Percentiles rank a stretch among this genome's conserved stretches.
phyloP scores from a whole-genome alignment of 2,329 filamentous ascomycete species.

The Epichloe festucae region DNA sequence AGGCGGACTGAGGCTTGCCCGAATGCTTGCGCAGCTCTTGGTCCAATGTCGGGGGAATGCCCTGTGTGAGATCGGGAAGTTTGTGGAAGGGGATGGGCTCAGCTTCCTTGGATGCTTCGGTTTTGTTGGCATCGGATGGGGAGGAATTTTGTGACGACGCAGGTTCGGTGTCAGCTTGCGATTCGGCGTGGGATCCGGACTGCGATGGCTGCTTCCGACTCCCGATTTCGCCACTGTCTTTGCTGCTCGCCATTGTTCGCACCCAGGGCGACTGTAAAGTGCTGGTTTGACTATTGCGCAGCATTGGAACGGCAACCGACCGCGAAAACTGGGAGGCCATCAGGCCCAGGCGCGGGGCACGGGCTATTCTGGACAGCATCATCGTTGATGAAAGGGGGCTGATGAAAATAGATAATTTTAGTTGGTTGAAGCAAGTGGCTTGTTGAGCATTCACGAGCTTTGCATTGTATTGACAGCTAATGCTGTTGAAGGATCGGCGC shows the following conservation, averaged over 20 bases:
- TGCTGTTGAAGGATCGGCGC: background rate
- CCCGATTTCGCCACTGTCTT: conserved; percentile 3
- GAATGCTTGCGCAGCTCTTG: conserved; percentile 49
- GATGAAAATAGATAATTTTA: background rate
- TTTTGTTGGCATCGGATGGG: conserved; percentile 1
- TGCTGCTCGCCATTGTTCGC: conserved; percentile 17
- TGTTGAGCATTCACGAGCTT: background rate
- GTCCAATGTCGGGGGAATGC: conserved; percentile 82
- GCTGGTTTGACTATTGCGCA: conserved; percentile 13
- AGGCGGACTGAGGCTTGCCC: conserved; percentile 18
- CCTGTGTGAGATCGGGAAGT: conserved; percentile 83
- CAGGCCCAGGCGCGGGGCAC: conserved; percentile 21
- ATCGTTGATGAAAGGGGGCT: conserved; percentile 5
- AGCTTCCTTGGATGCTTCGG: conserved; percentile 20
- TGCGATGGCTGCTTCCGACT: conserved; percentile 6
- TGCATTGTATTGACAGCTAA: conserved; percentile 1
- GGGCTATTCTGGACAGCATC: conserved; percentile 28
- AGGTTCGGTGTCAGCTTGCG: conserved; percentile 6
- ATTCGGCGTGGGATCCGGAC: background rate
- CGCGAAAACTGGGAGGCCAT: conserved; percentile 16
- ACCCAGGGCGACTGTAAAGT: conserved; percentile 14
- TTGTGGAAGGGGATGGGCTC: conserved; percentile 46
- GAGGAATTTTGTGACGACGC: background rate
- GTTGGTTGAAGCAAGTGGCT: background rate
- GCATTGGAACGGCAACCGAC: conserved; percentile 12